Conservation (phyloP, 2,329 filamentous ascomycete species). For the Cordyceps tenuipes region DNA sequence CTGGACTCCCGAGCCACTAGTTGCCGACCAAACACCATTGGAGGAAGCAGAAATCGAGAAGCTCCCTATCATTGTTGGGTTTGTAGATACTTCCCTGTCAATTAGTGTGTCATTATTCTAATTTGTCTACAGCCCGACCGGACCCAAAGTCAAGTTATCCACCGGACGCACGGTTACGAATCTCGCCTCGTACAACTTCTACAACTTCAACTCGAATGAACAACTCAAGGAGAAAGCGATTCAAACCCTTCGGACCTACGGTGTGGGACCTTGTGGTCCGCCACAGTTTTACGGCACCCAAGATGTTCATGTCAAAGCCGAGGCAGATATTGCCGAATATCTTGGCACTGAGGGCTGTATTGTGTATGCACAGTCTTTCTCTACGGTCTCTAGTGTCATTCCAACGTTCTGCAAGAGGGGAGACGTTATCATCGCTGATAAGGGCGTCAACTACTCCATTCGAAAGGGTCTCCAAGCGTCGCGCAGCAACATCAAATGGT, state of each 20-base stretch:
- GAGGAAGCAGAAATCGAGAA: conserved; percentile 80
- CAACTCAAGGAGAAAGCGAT: conserved; percentile 91
- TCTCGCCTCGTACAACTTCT: conserved; percentile 92
- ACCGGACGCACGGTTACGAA: conserved; percentile 89
- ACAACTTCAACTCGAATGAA: conserved; percentile 92
- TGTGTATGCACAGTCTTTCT: conserved; percentile 92
- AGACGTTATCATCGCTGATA: conserved; percentile 93
- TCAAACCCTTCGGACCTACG: conserved; percentile 86
- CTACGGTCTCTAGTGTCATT: conserved; percentile 93
- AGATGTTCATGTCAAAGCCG: conserved; percentile 95
- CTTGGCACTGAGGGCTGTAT: conserved; percentile 84
- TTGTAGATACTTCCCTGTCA: conserved; percentile 16
- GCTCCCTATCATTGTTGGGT: conserved; percentile 83
- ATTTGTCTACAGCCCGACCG: conserved; percentile 57
- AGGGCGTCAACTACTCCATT: conserved; percentile 86
- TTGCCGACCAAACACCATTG: conserved; percentile 60
- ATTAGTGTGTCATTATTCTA: background rate
- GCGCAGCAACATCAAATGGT: conserved; percentile 86
- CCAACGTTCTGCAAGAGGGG: conserved; percentile 95
- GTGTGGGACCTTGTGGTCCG: conserved; percentile 91
- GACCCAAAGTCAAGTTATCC: conserved; percentile 79
- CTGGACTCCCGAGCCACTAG: conserved; percentile 90
- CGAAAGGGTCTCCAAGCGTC: conserved; percentile 91
- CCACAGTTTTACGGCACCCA: conserved; percentile 98
- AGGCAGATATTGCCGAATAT: conserved; percentile 85